Base-by-base conservation (phyloP, 2,329 filamentous ascomycete species). In the Triangularia setosa region DNA sequence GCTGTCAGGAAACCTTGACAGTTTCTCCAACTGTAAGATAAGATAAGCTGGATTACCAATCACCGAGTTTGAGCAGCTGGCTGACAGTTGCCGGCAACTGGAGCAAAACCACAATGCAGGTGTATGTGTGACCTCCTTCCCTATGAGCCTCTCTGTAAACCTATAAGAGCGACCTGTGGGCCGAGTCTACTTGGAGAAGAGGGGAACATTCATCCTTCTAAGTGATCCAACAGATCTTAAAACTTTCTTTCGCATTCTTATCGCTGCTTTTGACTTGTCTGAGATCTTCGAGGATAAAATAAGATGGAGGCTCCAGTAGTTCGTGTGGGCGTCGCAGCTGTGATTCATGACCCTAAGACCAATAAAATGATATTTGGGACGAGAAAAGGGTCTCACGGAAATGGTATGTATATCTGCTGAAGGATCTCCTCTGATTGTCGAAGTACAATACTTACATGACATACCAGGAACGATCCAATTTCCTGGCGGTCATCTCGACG, bases 401-500 rank as follows among this genome's bases (percentile, higher is more conserved):
- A 75, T 30, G 82, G 83, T 83, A 69, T 64, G 74, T n/a, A n/a
- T n/a, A n/a, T n/a, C 73, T n/a, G 14, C 28, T 58, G 30, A 18
- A 11, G 11, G 14, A 55, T 23, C 3, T 24, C n/a, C 9, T 18
- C 25, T 4, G 7, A 35, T 16, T 24, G 16, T 18, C 24, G 1
- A 48, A 18, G 24, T 23, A 12, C 14, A 2, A n/a, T 25, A 27
- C 12, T 24, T 4, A 28, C 12, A 4, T 16, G 23, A 24, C 2
- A 27, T 14, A 8, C 6, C 6, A 75, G 69, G 66, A 2, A 67
- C 65, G 11, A 86, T 83, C 76, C 87, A 87, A 58, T 83, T 92
- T 14, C 90, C 91, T 0, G 91, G 91, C 23, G 91, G 91, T 0
- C 90, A 94, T 70, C 82, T 93, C 16, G 91, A 94, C 66, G 83